Base-by-base conservation (phyloP, 2,329 filamentous ascomycete species). In the Coniella vitis region DNA sequence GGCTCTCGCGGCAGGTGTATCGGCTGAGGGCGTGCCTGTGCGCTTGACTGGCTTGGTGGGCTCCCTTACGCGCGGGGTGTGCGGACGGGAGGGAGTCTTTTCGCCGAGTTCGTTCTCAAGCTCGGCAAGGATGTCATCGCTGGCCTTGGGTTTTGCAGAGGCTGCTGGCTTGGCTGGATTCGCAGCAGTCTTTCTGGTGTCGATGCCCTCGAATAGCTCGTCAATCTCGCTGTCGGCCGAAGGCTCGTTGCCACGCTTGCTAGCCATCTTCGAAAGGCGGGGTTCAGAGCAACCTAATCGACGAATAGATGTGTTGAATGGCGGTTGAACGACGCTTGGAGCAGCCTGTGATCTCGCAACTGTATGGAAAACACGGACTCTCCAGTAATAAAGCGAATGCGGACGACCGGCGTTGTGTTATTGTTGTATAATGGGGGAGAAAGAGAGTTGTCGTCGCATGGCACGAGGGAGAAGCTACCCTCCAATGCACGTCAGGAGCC, bases 61-160 rank as follows among this genome's bases (percentile, higher is more conserved):
- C 53, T 76, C 80, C 57, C 79, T 78, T 62, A 81, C 65, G 57
- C 87, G 86, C 35, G 91, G 93, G 1, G 91, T 97, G 60, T 87
- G 84, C 14, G 91, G 87, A 41, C 90, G 83, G 55, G 83, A 83
- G 29, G 87, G 78, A 61, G 84, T 74, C 64, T 87, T 82, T 47
- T 80, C 76, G 59, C 81, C 87, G 38, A 95, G 79, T 62, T 79
- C 68, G 58, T 84, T 83, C 65, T 94, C 88, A 53, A 97, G 79
- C 59, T 96, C 90, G 54, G 90, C 90, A 35, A 97, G 78, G 50
- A 91, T 81, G 63, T 95, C 90, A 58, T 87, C 78, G 61, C 67
- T 67, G 45, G 69, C 60, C 63, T 76, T 77, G 56, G 72, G 66
- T 47, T 71, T 65, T 48, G 72, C 68, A 54, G 72, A 63, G 61